Percentiles rank a stretch among this genome's conserved stretches.
phyloP scores from a whole-genome alignment of 2,329 filamentous ascomycete species.

The Alternaria alternata region DNA sequence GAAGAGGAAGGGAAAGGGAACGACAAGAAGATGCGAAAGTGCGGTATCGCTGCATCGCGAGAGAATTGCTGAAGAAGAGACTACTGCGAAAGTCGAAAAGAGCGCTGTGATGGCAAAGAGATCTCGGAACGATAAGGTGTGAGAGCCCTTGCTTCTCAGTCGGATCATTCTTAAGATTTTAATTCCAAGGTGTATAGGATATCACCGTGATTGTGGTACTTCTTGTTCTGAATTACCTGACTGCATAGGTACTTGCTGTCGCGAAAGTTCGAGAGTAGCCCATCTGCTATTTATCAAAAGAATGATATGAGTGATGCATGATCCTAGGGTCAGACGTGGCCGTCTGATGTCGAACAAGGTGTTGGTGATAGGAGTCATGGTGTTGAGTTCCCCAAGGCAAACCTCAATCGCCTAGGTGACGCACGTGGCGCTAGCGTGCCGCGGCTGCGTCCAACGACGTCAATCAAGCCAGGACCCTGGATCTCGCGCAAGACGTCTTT shows the following conservation, averaged over 20 bases:
- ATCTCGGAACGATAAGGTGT: background rate
- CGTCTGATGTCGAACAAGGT: background rate
- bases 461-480: slow-evolving; percentile 10
- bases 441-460: slow-evolving; percentile 24
- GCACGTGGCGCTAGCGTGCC: slow-evolving; percentile 27
- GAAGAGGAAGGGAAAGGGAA: background rate
- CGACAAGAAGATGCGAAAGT: background rate
- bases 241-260: background rate
- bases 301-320: no score
- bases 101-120: background rate
- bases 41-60: background rate
- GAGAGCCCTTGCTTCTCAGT: background rate
- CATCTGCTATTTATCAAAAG: background rate
- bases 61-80: background rate
- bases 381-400: slow-evolving; percentile 1
- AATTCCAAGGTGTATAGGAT: rapidly evolving
- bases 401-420: slow-evolving; percentile 1
- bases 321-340: background rate
- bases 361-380: background rate
- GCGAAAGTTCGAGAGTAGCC: background rate
- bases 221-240: background rate
- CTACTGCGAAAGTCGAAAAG: background rate
- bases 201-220: background rate
- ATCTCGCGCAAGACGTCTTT: slow-evolving; percentile 1
- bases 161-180: background rate